Base-by-base conservation (phyloP, 2,329 filamentous ascomycete genomes). In the Kalmusia sp. region DNA sequence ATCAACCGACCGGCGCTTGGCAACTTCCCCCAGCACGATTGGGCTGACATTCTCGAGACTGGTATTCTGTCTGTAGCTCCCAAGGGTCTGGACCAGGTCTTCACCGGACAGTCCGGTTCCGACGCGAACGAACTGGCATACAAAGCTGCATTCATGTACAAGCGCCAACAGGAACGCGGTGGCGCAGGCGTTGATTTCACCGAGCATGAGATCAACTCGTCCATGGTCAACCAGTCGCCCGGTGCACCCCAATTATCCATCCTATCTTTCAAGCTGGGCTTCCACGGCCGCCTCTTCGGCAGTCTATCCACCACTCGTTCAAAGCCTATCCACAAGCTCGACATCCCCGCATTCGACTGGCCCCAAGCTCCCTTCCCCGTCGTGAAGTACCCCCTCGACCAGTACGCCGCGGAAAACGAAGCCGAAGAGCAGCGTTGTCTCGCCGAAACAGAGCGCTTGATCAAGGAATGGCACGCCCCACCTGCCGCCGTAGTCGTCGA, bases 81-180 rank as follows among this genome's bases (percentile, higher is more conserved):
- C 54, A 89, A 88, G 73, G 92, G 92, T 28, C 79, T 93, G 58
- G 79, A 92, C 80, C 90, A 96, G 76, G 92, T 96, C 64, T 96
- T 96, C 79, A 96, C 92, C 15, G 91, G 89, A 61, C 89, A 92
- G 81, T 86, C 92, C 49, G 92, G 92, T 57, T 96, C 91, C 17
- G 92, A 96, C 69, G 92, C 92, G 76, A 96, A 96, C 79, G 93
- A 96, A 80, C 90, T 91, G 28, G 93, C 93, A 37, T 96, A 92
- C 85, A 96, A 96, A 80, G 92, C 92, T 7, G 92, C 93, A 44
- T 96, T 96, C 80, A 96, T 96, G 88, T 96, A 89, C 84, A 88
- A 89, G 70, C 87, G 90, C 43, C 90, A 92, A 75, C 83, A 87
- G 59, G 86, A 95, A 77, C 90, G 93, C 57, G 92, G 92, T 62